Conservation (phyloP, 2,329 filamentous ascomycete species). For the Claviceps quebecensis region DNA sequence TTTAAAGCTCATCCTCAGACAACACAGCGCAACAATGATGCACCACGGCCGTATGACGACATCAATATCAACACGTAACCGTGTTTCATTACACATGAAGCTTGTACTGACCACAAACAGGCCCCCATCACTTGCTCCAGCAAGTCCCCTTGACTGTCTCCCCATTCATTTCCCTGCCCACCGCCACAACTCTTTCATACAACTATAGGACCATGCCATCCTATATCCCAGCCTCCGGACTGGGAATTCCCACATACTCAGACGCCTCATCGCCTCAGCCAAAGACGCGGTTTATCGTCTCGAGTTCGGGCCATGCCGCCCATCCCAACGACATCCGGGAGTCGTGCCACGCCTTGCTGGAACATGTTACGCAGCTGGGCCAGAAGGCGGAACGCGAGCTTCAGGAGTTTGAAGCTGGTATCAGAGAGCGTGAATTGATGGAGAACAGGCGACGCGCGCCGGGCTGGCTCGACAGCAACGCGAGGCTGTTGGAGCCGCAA, state of each 20-base stretch:
- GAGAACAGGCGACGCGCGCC: slow-evolving; percentile 71
- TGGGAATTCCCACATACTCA: slow-evolving; percentile 23
- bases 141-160: slow-evolving; percentile 90
- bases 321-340: slow-evolving; percentile 76
- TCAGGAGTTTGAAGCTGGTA: slow-evolving; percentile 53
- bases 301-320: slow-evolving; percentile 64
- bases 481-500: slow-evolving; percentile 55
- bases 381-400: slow-evolving; percentile 55
- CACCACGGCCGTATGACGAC: slow-evolving; percentile 21
- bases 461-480: slow-evolving; percentile 67
- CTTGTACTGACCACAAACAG: slow-evolving; percentile 26
- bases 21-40: slow-evolving; percentile 10
- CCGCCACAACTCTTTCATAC: slow-evolving; percentile 83
- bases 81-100: too few relatives aligned
- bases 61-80: neutral
- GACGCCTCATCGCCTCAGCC: slow-evolving; percentile 20
- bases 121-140: slow-evolving; percentile 72
- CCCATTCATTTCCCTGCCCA: slow-evolving; percentile 82
- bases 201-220: slow-evolving; percentile 87
- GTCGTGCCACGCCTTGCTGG: slow-evolving; percentile 65
- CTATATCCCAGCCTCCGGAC: slow-evolving; percentile 48
- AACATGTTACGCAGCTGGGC: slow-evolving; percentile 57
- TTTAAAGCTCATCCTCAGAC: neutral
- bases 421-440: slow-evolving; percentile 52
- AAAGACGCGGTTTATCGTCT: slow-evolving; percentile 63